Percentiles rank a stretch among this genome's conserved stretches.
These are phyloP conservation scores for Guadua angustifolia DNA, from an alignment of 176 grass and related monocot genomes.

Conservation along the genomic window DNA sequence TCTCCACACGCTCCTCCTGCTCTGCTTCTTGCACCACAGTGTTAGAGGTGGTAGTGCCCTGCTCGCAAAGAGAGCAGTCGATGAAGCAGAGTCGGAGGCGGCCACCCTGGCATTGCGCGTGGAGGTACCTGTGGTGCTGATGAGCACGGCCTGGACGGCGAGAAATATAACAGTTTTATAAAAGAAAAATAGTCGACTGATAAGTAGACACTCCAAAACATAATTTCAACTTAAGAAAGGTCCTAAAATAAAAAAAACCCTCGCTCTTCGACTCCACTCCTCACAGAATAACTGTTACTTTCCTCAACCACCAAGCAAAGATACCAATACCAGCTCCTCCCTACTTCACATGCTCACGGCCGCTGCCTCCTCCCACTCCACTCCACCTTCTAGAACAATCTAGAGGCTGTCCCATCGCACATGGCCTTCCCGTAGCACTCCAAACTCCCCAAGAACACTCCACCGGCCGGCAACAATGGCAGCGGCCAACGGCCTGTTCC, in stretches of 20 bases:
- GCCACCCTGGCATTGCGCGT: too few relatives aligned
- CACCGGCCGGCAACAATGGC: slow-evolving; percentile 51
- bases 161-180: too few relatives aligned
- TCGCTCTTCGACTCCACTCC: background rate
- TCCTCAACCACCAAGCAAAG: background rate
- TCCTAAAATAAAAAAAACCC: background rate
- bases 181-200: too few relatives aligned
- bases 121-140: too few relatives aligned
- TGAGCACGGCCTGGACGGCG: too few relatives aligned
- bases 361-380: slow-evolving; percentile 1
- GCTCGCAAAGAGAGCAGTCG: too few relatives aligned
- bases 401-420: slow-evolving; percentile 3
- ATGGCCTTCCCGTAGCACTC: slow-evolving; percentile 38
- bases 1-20: too few relatives aligned
- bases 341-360: background rate
- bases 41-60: too few relatives aligned
- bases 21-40: too few relatives aligned
- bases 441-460: slow-evolving; percentile 9
- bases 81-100: too few relatives aligned
- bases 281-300: slow-evolving; percentile 24
- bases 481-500: slow-evolving; percentile 54
- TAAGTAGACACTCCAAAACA: too few relatives aligned
- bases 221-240: background rate
- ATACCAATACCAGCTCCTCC: background rate
- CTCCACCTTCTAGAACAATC: slow-evolving; percentile 37